A percentile compares a stretch with the other conserved stretches of the same genome.
These are phyloP conservation scores for Primulina eburnea DNA, from an alignment of 257 asterid species.

Conservation along the genomic window DNA sequence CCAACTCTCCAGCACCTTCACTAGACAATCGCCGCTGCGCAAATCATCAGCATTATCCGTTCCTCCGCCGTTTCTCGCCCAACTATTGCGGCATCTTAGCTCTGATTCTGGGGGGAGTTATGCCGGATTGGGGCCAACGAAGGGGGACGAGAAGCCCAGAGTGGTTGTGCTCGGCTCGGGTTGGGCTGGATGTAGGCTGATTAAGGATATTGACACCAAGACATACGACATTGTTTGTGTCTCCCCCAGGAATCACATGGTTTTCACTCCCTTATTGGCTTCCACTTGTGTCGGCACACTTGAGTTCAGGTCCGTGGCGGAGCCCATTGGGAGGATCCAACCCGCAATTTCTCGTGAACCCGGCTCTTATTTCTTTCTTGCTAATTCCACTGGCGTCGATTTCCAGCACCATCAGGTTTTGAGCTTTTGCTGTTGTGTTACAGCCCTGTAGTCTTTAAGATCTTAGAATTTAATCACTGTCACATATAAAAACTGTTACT, in stretches of 20 bases:
- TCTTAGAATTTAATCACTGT: constrained; percentile 1
- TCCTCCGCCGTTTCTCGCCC: constrained; percentile 42
- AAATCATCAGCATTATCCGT: constrained; percentile 27
- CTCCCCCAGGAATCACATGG: constrained; percentile 98
- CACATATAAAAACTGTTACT: neutral
- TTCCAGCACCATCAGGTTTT: constrained; percentile 67
- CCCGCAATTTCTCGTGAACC: constrained; percentile 92
- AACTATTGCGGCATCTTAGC: constrained; percentile 48
- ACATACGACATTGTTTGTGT: constrained; percentile 79
- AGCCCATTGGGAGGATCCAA: constrained; percentile 89
- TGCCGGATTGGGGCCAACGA: constrained; percentile 62
- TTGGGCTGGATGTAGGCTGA: constrained; percentile 95
- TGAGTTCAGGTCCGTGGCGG: constrained; percentile 96
- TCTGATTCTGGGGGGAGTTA: constrained; percentile 20
- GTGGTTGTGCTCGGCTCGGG: constrained; percentile 94
- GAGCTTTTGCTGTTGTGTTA: neutral
- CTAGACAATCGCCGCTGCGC: constrained; percentile 32
- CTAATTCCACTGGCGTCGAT: constrained; percentile 73
- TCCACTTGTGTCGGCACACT: constrained; percentile 99
- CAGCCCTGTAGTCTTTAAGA: neutral
- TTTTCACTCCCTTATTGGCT: constrained; percentile 91
- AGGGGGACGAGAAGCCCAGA: constrained; percentile 80
- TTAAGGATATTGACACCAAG: constrained; percentile 74
- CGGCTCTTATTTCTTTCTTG: constrained; percentile 81
- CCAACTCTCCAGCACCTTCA: constrained; percentile 46